These are phyloP conservation scores for Metschnikowia santaceciliae DNA, from an alignment of 805 yeast genomes.

Conservation along the genomic window DNA sequence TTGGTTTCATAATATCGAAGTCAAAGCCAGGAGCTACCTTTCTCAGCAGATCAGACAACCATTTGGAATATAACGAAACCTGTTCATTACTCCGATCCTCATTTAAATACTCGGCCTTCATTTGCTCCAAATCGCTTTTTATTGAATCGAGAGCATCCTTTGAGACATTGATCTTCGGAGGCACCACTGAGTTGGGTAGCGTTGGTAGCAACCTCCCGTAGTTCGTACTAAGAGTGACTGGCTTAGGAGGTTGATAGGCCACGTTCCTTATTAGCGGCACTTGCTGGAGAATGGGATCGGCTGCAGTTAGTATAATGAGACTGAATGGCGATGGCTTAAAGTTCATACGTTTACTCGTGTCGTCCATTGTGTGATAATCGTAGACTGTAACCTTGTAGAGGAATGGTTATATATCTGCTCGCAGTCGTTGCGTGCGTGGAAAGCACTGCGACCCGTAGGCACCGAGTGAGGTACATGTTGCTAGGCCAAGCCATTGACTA, in stretches of 20 bases:
- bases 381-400: not conserved
- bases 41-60: slow-evolving; percentile 30
- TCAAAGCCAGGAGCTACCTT: slow-evolving; percentile 42
- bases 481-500: not conserved
- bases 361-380: slow-evolving; percentile 14
- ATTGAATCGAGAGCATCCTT: slow-evolving; percentile 26
- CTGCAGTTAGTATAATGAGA: slow-evolving; percentile 21
- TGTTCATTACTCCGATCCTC: slow-evolving; percentile 12
- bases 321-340: not conserved
- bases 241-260: slow-evolving; percentile 48
- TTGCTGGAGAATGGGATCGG: slow-evolving; percentile 47
- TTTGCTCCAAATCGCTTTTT: slow-evolving; percentile 21
- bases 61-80: slow-evolving; percentile 20
- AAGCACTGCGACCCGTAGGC: not conserved
- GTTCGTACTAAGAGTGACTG: slow-evolving; percentile 49
- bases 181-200: slow-evolving; percentile 29
- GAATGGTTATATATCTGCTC: not conserved
- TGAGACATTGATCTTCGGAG: slow-evolving; percentile 33
- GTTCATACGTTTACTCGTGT: slow-evolving; percentile 19
- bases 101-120: slow-evolving; percentile 9
- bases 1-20: slow-evolving; percentile 28
- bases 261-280: slow-evolving; percentile 56
- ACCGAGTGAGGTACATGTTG: not conserved
- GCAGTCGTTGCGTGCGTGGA: not conserved
- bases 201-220: slow-evolving; percentile 39